phyloP scores from a whole-genome alignment of 768 basidiomycete species.

The Phylloporus sp. region DNA sequence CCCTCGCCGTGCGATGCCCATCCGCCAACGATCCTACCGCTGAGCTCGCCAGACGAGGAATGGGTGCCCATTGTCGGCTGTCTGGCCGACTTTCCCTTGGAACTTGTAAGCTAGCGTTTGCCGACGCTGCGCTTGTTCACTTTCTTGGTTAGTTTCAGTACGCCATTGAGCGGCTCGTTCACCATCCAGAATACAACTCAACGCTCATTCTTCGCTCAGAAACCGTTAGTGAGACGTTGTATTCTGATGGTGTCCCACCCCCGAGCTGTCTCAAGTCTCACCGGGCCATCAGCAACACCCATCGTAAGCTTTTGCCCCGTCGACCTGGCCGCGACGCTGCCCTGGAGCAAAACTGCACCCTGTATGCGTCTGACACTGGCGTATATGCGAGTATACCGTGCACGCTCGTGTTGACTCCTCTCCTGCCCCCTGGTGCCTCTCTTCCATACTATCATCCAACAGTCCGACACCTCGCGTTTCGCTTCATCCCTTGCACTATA shows the following conservation, averaged over 20 bases:
- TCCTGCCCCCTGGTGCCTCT: constrained; percentile 38
- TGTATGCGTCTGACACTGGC: constrained; percentile 43
- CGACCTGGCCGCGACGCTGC: constrained; percentile 71
- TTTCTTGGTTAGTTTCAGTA: constrained; percentile 58
- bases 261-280: constrained; percentile 33
- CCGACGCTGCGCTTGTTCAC: background rate
- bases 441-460: constrained; percentile 92
- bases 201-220: constrained; percentile 87
- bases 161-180: constrained; percentile 67
- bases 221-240: constrained; percentile 34
- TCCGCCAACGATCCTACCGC: background rate
- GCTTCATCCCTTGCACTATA: constrained; percentile 45
- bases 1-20: constrained; percentile 18
- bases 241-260: constrained; percentile 19
- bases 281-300: constrained; percentile 48
- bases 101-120: constrained; percentile 35
- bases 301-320: constrained; percentile 69
- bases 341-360: constrained; percentile 74
- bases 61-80: constrained; percentile 39
- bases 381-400: constrained; percentile 27
- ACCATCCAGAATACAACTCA: constrained; percentile 92
- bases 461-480: constrained; percentile 76
- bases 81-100: constrained; percentile 38
- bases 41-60: constrained; percentile 7
- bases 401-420: constrained; percentile 57